Evolutionary conservation across 2,329 filamentous ascomycete genomes (phyloP), one percentile per base, ranked within the genome.

Genomic region (Paraphoma chrysanthemicola): DNA sequence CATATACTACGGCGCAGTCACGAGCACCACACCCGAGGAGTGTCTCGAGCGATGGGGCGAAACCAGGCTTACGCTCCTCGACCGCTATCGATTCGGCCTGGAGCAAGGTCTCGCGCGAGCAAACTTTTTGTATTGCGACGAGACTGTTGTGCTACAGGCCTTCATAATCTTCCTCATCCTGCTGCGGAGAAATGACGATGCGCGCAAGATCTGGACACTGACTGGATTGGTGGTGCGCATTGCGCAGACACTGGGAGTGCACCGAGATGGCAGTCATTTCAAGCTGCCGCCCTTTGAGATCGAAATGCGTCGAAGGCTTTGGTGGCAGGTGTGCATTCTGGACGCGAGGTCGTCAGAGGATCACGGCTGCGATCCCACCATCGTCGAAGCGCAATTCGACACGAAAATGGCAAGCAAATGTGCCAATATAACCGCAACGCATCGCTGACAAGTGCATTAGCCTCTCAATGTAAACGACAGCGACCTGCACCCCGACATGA

Each of bases 51-150:
- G 76, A 18, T 78, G 88, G 38, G 83, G 83, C 10, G 81, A 86
- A 70, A 81, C 84, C 31, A 82, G 85, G 52, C 63, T 76, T 6
- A 62, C 75, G 1, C 68, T 84, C 6, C 75, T 88, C 28, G 77
- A 77, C 44, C 82, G 82, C 47, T 90, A 88, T 69, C 83, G 87
- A 8, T 88, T 88, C 66, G 87, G 82, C 1, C 75, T 86, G 2
- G 87, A 90, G 66, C 87, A 90, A 67, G 85, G 85, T 1, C 76
- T 90, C 44, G 84, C 88, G 3, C 81, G 85, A 48, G 87, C 87
- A 7, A 85, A 87, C 59, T 83, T 90, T 48, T 69, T 90, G 1
- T 85, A 83, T 53, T 87, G 85, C 7, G 84, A 87, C 54, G 88
- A 87, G 66, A 77, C 86, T 17, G 77, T 87, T 38, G 82, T 89